A percentile compares a stretch with the other conserved stretches of the same genome.
phyloP scores from a whole-genome alignment of 371 early-diverging fungal species.

The Mycotypha africana region DNA sequence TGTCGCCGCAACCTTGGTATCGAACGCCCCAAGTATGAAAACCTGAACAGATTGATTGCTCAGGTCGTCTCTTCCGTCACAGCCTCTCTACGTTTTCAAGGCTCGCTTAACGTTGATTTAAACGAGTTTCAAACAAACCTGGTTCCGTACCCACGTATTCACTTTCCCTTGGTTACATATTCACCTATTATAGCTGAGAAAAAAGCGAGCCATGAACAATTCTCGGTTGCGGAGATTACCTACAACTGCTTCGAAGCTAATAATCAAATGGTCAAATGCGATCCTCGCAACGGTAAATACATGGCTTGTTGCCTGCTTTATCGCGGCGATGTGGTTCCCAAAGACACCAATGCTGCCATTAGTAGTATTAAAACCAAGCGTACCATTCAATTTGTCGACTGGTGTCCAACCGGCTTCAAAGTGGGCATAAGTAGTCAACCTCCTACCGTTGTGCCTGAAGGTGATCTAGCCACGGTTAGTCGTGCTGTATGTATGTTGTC shows the following conservation, averaged over 20 bases:
- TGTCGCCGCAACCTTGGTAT: slow-evolving; percentile 98
- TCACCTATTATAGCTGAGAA: slow-evolving; percentile 87
- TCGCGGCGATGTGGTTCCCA: slow-evolving; percentile 86
- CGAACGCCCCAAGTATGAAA: slow-evolving; percentile 95
- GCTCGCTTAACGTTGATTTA: slow-evolving; percentile 94
- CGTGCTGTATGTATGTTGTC: slow-evolving; percentile 95
- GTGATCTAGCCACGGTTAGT: slow-evolving; percentile 86
- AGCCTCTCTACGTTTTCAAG: slow-evolving; percentile 98
- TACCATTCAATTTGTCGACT: slow-evolving; percentile 94
- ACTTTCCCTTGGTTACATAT: slow-evolving; percentile 97
- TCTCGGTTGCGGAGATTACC: slow-evolving; percentile 86
- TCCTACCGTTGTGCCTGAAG: slow-evolving; percentile 87
- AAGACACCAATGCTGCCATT: slow-evolving; percentile 87
- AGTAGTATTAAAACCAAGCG: slow-evolving; percentile 84
- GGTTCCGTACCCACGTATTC: slow-evolving; percentile 96
- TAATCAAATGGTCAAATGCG: slow-evolving; percentile 95
- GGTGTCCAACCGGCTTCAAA: slow-evolving; percentile 99
- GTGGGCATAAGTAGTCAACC: slow-evolving; percentile 92
- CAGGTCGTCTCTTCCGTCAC: slow-evolving; percentile 99
- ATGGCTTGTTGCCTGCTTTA: slow-evolving; percentile 93
- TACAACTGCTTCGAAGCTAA: slow-evolving; percentile 88
- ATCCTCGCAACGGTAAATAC: slow-evolving; percentile 91
- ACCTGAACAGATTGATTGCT: slow-evolving; percentile 98
- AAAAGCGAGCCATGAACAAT: slow-evolving; percentile 88
- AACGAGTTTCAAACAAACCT: slow-evolving; percentile 98